These are phyloP conservation scores for Corylus americana DNA, from an alignment of 306 rosid genomes.

Conservation along the genomic window DNA sequence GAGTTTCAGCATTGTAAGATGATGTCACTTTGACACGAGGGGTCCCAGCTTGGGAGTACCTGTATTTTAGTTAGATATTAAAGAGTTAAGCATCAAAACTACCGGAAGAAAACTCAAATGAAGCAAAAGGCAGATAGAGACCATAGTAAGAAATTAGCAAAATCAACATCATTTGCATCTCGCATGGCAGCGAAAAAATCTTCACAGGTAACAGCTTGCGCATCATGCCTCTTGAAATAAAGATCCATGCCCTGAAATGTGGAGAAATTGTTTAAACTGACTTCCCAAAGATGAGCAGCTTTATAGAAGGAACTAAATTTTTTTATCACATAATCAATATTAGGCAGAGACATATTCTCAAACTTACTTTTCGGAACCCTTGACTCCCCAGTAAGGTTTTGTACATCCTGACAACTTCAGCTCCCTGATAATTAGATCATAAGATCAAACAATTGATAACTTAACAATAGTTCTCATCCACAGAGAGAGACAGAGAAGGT, in stretches of 20 bases:
- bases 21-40: conserved; percentile 76
- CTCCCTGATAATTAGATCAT: conserved; percentile 67
- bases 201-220: conserved; percentile 99
- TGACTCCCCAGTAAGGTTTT: conserved; percentile 87
- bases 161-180: conserved; percentile 89
- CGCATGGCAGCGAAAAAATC: conserved; percentile 94
- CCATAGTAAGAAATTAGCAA: conserved; percentile 90
- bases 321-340: conserved; percentile 7
- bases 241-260: conserved; percentile 95
- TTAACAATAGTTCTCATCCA: conserved; percentile 1
- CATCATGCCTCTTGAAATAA: conserved; percentile 95
- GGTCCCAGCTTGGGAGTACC: conserved; percentile 99
- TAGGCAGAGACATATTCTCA: conserved; percentile 27
- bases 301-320: conserved; percentile 20
- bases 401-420: conserved; percentile 99
- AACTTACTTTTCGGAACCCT: conserved; percentile 87
- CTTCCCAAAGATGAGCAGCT: conserved; percentile 18
- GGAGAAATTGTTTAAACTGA: conserved; percentile 16
- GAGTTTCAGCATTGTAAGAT: conserved; percentile 72
- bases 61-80: conserved; percentile 27
- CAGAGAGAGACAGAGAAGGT: conserved; percentile 22
- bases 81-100: conserved; percentile 18
- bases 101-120: conserved; percentile 15
- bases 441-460: conserved; percentile 32
- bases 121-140: conserved; percentile 29